A percentile compares a stretch with the other conserved stretches of the same genome.
Conservation (phyloP, 306 rosid genomes). For the Echinosophora koreensis region DNA sequence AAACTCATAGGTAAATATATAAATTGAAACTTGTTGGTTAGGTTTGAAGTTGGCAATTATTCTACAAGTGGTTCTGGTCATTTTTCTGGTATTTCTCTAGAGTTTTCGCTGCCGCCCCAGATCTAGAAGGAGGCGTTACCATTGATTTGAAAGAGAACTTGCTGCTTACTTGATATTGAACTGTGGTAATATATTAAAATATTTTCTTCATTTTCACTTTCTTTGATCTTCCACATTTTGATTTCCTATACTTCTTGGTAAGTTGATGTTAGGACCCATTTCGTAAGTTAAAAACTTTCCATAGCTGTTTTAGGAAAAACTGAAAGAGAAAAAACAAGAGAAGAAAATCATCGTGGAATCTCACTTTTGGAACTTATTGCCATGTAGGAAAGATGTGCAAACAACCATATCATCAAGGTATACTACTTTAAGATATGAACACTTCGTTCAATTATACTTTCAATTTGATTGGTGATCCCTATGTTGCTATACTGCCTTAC, state of each 20-base stretch:
- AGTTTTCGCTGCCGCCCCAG: conserved; percentile 47
- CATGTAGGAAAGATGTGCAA: conserved; percentile 4
- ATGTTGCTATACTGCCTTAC: no score
- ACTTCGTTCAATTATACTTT: conserved; percentile 4
- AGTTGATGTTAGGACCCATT: conserved; percentile 5
- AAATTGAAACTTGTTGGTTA: conserved; percentile 48
- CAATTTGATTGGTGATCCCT: conserved; percentile 25
- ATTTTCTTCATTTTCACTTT: not conserved
- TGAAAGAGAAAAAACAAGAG: not conserved
- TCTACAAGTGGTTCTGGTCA: conserved; percentile 61
- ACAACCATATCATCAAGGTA: not conserved
- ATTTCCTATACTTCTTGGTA: not conserved
- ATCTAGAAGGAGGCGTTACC: conserved; percentile 64
- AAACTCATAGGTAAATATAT: conserved; percentile 34
- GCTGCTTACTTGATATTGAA: conserved; percentile 7
- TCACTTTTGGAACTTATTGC: not conserved
- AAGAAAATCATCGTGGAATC: conserved; percentile 13
- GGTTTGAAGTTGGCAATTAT: conserved; percentile 70
- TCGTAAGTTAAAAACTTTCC: conserved; percentile 25
- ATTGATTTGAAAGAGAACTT: conserved; percentile 46
- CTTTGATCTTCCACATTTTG: conserved; percentile 19
- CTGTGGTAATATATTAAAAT: conserved; percentile 44
- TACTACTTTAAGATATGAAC: conserved; percentile 2
- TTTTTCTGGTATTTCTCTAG: conserved; percentile 51
- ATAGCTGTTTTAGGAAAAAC: conserved; percentile 9